Base-by-base conservation (phyloP, 2,329 filamentous ascomycete species). In the Neonectria hederae region DNA sequence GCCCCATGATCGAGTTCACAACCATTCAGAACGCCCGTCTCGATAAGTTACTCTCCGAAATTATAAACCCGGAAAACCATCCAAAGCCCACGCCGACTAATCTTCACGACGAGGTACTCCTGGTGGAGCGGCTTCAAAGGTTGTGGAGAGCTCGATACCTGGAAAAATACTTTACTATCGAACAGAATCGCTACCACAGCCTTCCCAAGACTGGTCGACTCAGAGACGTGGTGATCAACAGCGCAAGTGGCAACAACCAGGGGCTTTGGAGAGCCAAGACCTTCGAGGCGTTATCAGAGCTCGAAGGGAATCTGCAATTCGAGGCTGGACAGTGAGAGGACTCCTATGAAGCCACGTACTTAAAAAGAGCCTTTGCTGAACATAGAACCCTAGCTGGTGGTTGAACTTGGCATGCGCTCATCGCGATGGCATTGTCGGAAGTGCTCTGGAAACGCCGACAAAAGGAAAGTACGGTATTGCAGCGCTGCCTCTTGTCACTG, bases 351-450 rank as follows among this genome's bases (percentile, higher is more conserved):
- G 24, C 28, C 17, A 10, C 4, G 10, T 13, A 10, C 9, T 54
- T 13, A 3, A 6, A 14, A 24, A 13, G 2, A 10, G 32, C 26
- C 9, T 59, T 59, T 56, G 28, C 58, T 54, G 55, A 75, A 76
- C 55, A 77, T 48, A 8, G 13, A 49, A 28, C 9, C n/a, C 10
- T 58, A 88, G 86, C 59, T 89, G 84, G 86, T 89, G 86, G 85
- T 73, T 86, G 19, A 85, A 86, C 57, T 77, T 87, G 32, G 82
- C 84, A 38, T 87, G 86, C 67, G 86, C 85, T 2, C 78, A 83
- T 63, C 81, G 84, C 28, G 86, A 89, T 68, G 86, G 86, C 21
- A 84, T 88, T 19, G 81, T 87, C 9, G 78, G 76, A 8, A 81
- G 76, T 56, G 78, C 79, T 13, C 67, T 75, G 3, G 83, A 86